Evolutionary conservation across 2,329 filamentous ascomycete species (phyloP).

Genomic region (Didymella pomorum): DNA sequence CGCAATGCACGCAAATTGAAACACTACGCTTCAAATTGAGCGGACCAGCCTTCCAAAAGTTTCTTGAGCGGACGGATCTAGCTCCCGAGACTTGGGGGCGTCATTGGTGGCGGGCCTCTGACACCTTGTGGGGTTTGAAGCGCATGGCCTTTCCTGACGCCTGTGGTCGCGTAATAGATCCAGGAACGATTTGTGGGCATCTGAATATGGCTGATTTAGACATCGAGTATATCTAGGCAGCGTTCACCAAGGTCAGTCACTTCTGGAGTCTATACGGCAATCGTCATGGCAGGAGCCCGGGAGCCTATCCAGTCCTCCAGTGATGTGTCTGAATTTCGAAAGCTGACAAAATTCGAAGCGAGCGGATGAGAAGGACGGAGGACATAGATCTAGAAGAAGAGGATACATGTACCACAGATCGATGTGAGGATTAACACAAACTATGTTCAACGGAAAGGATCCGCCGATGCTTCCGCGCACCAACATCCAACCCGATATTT

Average conservation of each 20-base stretch:
- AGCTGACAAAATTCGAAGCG: neutral
- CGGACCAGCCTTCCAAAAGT: neutral
- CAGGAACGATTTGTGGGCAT: neutral
- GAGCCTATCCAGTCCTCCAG: no score
- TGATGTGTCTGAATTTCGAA: no score
- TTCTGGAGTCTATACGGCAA: neutral
- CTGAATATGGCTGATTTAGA: neutral
- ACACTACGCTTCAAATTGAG: neutral
- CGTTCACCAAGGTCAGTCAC: neutral
- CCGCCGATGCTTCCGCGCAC: neutral
- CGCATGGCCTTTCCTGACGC: neutral
- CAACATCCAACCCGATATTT: neutral
- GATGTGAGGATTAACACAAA: neutral
- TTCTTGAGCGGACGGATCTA: neutral
- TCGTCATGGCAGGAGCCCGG: neutral
- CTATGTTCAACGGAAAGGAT: neutral
- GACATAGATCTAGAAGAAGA: no score
- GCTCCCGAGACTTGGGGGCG: neutral
- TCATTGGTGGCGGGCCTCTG: neutral
- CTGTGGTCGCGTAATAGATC: neutral
- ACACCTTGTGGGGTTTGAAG: neutral
- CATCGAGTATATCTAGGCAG: neutral
- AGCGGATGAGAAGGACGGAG: no score
- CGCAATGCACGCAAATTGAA: neutral
- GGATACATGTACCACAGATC: neutral